A percentile compares a stretch with the other conserved stretches of the same genome.
Evolutionary conservation across 2,329 filamentous ascomycete genomes (phyloP).

Genomic region (Phialophora chinensis): DNA sequence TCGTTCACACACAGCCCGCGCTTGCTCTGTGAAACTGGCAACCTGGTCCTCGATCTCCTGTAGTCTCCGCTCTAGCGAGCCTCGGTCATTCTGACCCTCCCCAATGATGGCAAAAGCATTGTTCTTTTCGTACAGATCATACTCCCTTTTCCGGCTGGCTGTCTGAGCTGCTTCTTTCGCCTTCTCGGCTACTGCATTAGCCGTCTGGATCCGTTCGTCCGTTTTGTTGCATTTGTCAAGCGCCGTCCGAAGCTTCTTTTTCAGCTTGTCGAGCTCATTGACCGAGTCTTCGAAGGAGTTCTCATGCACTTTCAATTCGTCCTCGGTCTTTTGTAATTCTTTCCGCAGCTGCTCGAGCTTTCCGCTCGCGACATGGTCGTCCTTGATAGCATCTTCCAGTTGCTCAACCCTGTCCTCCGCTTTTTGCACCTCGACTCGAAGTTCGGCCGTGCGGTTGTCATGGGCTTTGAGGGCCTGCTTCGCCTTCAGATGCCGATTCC

Average conservation of each 20-base stretch:
- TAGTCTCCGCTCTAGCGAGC: constrained; percentile 54
- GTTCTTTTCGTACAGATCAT: constrained; percentile 67
- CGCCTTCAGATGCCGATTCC: constrained; percentile 58
- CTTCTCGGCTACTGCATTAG: constrained; percentile 16
- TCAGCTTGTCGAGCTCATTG: constrained; percentile 52
- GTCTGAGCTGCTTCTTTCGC: constrained; percentile 22
- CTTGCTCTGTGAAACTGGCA: constrained; percentile 61
- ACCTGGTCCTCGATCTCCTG: constrained; percentile 49
- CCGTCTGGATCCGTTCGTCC: constrained; percentile 43
- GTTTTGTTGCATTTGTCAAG: constrained; percentile 47
- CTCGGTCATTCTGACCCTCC: constrained; percentile 55
- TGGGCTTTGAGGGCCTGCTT: constrained; percentile 58
- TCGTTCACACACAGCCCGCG: constrained; percentile 61
- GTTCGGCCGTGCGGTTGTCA: constrained; percentile 51
- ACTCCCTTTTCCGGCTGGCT: constrained; percentile 44
- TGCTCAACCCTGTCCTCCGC: constrained; percentile 68
- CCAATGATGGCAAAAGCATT: constrained; percentile 60
- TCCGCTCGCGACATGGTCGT: constrained; percentile 67
- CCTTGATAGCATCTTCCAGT: constrained; percentile 69
- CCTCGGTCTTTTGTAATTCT: constrained; percentile 63
- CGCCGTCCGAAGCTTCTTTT: constrained; percentile 47
- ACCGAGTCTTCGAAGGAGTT: constrained; percentile 58
- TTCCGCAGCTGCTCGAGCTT: constrained; percentile 65
- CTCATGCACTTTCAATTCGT: constrained; percentile 51
- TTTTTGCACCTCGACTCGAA: constrained; percentile 63